Base-by-base conservation (phyloP, 2,329 filamentous ascomycete genomes). In the Fusarium sublunatum region DNA sequence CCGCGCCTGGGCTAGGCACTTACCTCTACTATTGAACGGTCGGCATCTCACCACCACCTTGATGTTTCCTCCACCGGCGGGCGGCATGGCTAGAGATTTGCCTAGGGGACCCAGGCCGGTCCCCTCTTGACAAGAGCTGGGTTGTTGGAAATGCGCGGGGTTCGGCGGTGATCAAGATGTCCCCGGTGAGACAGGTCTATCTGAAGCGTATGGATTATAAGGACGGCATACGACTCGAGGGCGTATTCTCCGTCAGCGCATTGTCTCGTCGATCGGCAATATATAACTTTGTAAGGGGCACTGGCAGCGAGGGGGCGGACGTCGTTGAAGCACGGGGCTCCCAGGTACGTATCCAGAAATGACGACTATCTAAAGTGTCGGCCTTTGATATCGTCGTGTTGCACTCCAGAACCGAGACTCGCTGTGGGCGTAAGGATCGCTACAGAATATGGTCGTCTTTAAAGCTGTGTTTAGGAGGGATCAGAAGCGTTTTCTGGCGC, bases 21-120 rank as follows among this genome's bases (percentile, higher is more conserved):
- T 83, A 94, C 93, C 92, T 94, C 93, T 88, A 74, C 88, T 88
- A 78, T 99, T 99, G 82, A 99, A 99, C 46, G 95, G 95, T 76
- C 95, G 88, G 72, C 91, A 89, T 81, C 95, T 88, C 83, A 99
- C 95, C 83, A 99, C 95, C 82, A 99, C 95, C 89, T 99, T 99
- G 79, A 99, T 99, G 76, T 99, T 99, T 75, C 95, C 93, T 80
- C 91, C 93, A 74, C 91, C 91, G 70, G 86, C 81, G 61, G 82
- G 76, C 68, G 77, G 71, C 77, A 78, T 78, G 72, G 50, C 66
- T 71, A 68, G 67, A 62, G 56, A 53, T 57, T 60, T 56, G 66
- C 65, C 65, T 63, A 68, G 75, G 76, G 76, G 76, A 76, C 75
- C 76, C 61, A 60, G 45, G 55, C 35, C 67, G 75, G 76, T 72